Conservation (phyloP, 2,329 filamentous ascomycete genomes). For the Orbilia javanica region DNA sequence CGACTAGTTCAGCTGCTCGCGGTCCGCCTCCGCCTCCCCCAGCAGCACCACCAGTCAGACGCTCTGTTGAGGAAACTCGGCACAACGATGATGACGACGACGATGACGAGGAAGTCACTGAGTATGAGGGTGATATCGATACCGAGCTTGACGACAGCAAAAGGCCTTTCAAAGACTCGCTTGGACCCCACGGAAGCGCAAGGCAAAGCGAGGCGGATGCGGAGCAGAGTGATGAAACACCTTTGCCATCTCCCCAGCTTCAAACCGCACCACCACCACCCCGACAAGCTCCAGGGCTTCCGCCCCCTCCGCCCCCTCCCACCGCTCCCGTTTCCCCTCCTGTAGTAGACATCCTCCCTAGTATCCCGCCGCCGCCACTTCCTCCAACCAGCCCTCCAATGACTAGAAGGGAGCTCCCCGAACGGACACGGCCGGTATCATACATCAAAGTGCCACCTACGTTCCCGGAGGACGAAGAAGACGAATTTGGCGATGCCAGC, state of each 20-base stretch:
- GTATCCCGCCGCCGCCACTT: constrained; percentile 76
- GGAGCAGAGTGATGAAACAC: constrained; percentile 61
- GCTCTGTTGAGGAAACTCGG: constrained; percentile 58
- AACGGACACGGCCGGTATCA: constrained; percentile 36
- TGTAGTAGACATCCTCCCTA: constrained; percentile 62
- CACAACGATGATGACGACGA: constrained; percentile 69
- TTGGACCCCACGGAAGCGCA: constrained; percentile 72
- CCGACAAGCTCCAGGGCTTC: constrained; percentile 71
- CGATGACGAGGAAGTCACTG: constrained; percentile 83
- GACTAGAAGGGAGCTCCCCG: constrained; percentile 22
- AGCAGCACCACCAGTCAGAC: constrained; percentile 71
- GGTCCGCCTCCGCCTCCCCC: constrained; percentile 77
- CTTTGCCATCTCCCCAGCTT: constrained; percentile 60
- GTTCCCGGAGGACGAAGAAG: constrained; percentile 35
- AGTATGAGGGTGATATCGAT: constrained; percentile 98
- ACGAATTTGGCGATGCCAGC: constrained; percentile 27
- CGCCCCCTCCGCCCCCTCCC: constrained; percentile 74
- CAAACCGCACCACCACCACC: constrained; percentile 58
- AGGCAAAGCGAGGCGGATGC: constrained; percentile 33
- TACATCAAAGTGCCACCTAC: constrained; percentile 41
- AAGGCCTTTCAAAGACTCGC: constrained; percentile 90
- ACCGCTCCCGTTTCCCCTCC: constrained; percentile 2
- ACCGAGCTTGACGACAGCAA: constrained; percentile 91
- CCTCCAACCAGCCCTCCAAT: constrained; percentile 66
- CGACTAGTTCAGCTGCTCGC: constrained; percentile 65